Conservation (phyloP, 768 basidiomycete species). For the Phanerochaete sordida region DNA sequence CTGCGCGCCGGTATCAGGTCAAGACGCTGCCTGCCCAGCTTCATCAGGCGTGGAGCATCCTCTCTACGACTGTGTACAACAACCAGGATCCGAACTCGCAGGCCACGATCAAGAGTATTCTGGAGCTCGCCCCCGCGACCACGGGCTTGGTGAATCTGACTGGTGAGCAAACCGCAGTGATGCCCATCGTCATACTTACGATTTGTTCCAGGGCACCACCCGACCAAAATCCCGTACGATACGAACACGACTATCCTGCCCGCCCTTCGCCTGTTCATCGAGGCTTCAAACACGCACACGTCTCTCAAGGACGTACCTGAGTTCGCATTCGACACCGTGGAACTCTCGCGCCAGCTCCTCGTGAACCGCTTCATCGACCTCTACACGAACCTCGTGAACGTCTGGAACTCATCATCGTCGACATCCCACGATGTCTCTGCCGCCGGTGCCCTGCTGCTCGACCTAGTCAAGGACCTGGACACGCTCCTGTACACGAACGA, state of each 20-base stretch:
- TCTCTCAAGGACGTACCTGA: constrained; percentile 26
- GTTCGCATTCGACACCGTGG: constrained; percentile 37
- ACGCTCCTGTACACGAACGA: constrained; percentile 28
- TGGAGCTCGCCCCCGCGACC: constrained; percentile 33
- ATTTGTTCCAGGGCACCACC: constrained; percentile 23
- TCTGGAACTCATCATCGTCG: constrained; percentile 24
- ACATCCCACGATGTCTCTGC: constrained; percentile 19
- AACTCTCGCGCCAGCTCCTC: constrained; percentile 37
- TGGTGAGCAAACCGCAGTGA: background rate
- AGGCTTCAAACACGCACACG: constrained; percentile 11
- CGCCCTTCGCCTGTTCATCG: constrained; percentile 21
- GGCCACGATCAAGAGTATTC: constrained; percentile 34
- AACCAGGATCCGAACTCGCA: constrained; percentile 31
- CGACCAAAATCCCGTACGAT: constrained; percentile 34
- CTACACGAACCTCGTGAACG: constrained; percentile 28
- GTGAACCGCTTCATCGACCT: constrained; percentile 33
- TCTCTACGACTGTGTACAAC: constrained; percentile 36
- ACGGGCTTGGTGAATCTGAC: constrained; percentile 31
- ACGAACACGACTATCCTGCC: constrained; percentile 28
- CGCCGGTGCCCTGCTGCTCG: constrained; percentile 26
- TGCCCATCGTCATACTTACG: background rate
- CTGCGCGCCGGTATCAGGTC: constrained; percentile 32
- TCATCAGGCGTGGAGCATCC: constrained; percentile 32
- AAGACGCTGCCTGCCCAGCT: constrained; percentile 22
- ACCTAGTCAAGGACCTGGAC: constrained; percentile 33